Evolutionary conservation across 2,329 filamentous ascomycete species (phyloP).

Genomic region (Botrytis sinoallii): DNA sequence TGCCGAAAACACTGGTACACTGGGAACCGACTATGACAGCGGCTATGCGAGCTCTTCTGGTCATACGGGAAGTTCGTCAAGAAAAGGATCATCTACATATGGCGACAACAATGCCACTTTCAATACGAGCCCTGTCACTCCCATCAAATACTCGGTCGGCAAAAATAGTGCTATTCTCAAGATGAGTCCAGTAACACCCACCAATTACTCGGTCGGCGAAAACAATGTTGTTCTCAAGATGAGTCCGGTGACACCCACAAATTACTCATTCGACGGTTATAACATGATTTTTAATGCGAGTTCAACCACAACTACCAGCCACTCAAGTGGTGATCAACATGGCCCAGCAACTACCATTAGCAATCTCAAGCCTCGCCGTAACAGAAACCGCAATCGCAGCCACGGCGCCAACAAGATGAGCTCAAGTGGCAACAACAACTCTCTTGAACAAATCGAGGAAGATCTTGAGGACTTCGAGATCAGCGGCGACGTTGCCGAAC

Average conservation of each 20-base stretch:
- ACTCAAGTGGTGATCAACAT: no score
- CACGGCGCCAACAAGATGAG: not conserved
- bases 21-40: not conserved
- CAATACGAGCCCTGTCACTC: not conserved
- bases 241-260: not conserved
- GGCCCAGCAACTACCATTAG: not conserved
- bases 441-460: not conserved
- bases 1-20: not conserved
- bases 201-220: not conserved
- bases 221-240: not conserved
- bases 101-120: not conserved
- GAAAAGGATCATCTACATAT: not conserved
- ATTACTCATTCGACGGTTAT: no score
- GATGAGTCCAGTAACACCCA: not conserved
- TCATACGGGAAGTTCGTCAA: not conserved
- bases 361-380: not conserved
- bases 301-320: not conserved
- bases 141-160: not conserved
- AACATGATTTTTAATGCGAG: not conserved
- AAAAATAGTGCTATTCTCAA: not conserved
- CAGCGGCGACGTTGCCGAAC: not conserved
- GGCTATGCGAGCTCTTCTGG: not conserved
- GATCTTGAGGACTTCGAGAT: not conserved
- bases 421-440: rapidly evolving
- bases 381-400: not conserved